Percentiles rank a stretch among this genome's conserved stretches.
These are phyloP conservation scores for Crucihimalaya himalaica DNA, from an alignment of 345 rosid genomes.

Conservation along the genomic window DNA sequence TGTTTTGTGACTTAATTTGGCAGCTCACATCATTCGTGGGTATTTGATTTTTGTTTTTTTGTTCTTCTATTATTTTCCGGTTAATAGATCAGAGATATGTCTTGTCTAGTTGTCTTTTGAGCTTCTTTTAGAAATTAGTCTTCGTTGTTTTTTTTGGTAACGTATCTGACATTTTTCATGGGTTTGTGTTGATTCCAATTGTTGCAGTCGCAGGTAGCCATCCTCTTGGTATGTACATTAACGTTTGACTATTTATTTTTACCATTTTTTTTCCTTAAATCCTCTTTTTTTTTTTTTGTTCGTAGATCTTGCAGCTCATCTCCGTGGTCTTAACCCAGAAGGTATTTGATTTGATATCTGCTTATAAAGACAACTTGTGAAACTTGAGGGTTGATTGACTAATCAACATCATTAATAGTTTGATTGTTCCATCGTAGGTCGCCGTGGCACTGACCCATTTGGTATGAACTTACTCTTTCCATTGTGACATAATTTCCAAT, in stretches of 20 bases:
- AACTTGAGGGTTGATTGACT: not conserved
- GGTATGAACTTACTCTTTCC: conserved; percentile 16
- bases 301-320: conserved; percentile 17
- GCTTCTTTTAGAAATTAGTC: not conserved
- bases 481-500: not conserved
- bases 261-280: not conserved
- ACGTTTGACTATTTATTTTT: not conserved
- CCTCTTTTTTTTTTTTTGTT: not conserved
- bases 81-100: not conserved
- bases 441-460: conserved; percentile 15
- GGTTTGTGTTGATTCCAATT: conserved; percentile 11
- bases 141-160: not conserved
- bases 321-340: conserved; percentile 13
- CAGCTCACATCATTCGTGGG: not conserved
- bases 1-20: not conserved
- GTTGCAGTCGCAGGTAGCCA: conserved; percentile 6
- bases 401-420: not conserved
- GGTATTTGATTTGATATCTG: conserved; percentile 3
- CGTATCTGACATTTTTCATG: conserved; percentile 11
- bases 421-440: not conserved
- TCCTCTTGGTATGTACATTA: conserved; percentile 2
- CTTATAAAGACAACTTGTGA: not conserved
- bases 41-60: not conserved
- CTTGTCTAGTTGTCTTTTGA: not conserved
- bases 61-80: not conserved